Conservation (phyloP, 1,139 yeast genomes). For the Petasospora rhodanensis region DNA sequence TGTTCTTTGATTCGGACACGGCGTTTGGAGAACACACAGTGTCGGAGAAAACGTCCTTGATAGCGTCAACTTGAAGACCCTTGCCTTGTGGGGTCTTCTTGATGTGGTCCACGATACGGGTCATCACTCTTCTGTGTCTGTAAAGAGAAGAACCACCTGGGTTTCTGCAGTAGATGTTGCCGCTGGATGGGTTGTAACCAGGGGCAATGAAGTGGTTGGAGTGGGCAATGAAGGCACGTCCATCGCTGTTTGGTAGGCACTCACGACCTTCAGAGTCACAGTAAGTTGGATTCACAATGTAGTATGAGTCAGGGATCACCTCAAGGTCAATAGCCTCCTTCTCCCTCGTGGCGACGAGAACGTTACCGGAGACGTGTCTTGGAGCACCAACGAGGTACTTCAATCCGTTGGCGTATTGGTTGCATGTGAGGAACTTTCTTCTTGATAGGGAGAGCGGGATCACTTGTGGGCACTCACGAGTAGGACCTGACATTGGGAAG, state of each 20-base stretch:
- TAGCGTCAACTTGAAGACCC: constrained; percentile 8
- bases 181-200: constrained; percentile 12
- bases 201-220: constrained; percentile 12
- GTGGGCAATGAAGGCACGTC: constrained; percentile 13
- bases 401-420: constrained; percentile 13
- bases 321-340: constrained; percentile 14
- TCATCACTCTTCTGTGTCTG: constrained; percentile 13
- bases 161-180: constrained; percentile 11
- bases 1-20: constrained; percentile 13
- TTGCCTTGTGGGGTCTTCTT: constrained; percentile 8
- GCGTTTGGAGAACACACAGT: constrained; percentile 13
- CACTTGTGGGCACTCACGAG: constrained; percentile 7
- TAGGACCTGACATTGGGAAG: constrained; percentile 11
- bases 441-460: constrained; percentile 13
- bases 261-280: constrained; percentile 12
- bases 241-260: constrained; percentile 8
- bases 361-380: constrained; percentile 16
- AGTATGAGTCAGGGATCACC: constrained; percentile 12
- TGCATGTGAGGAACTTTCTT: constrained; percentile 15
- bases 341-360: constrained; percentile 13
- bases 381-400: constrained; percentile 14
- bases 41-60: constrained; percentile 10
- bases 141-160: constrained; percentile 17
- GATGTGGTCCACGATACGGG: constrained; percentile 10
- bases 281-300: constrained; percentile 11